Evolutionary conservation across 805 yeast genomes (phyloP).

Genomic region (Debaryomyces tyrocola): DNA sequence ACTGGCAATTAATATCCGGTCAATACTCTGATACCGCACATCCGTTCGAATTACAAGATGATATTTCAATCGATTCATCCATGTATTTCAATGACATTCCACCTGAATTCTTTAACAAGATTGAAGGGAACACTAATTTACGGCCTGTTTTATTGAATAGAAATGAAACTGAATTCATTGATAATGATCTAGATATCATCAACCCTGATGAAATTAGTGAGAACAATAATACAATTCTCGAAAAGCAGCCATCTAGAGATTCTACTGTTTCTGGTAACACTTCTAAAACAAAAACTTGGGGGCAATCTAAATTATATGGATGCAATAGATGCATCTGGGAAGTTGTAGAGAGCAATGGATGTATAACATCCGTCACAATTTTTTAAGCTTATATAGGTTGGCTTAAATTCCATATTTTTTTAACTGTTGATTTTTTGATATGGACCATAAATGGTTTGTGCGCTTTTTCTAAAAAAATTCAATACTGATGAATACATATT

Average conservation of each 20-base stretch:
- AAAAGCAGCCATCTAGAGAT: conserved; percentile 3
- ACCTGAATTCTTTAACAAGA: conserved; percentile 15
- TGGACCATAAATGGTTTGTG: too few relatives aligned
- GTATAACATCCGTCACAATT: conserved; percentile 37
- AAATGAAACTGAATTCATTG: conserved; percentile 39
- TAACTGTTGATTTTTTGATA: too few relatives aligned
- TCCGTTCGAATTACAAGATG: neutral
- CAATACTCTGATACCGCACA: conserved; percentile 1
- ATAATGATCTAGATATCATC: conserved; percentile 35
- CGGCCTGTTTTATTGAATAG: conserved; percentile 39
- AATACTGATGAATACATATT: too few relatives aligned
- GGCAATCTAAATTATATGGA: conserved; percentile 44
- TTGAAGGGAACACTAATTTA: conserved; percentile 10
- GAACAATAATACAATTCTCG: neutral
- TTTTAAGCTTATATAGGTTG: conserved; percentile 17
- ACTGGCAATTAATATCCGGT: conserved; percentile 35
- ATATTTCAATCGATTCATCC: conserved; percentile 15
- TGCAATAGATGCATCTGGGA: conserved; percentile 42
- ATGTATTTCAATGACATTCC: conserved; percentile 35
- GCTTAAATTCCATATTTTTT: too few relatives aligned
- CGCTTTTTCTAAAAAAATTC: too few relatives aligned
- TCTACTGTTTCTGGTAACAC: conserved; percentile 4
- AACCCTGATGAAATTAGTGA: conserved; percentile 18
- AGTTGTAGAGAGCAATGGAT: conserved; percentile 37
- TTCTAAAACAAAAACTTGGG: conserved; percentile 35